Conservation (phyloP, 192 early-diverging fungal species). For the Coemansia sp. region DNA sequence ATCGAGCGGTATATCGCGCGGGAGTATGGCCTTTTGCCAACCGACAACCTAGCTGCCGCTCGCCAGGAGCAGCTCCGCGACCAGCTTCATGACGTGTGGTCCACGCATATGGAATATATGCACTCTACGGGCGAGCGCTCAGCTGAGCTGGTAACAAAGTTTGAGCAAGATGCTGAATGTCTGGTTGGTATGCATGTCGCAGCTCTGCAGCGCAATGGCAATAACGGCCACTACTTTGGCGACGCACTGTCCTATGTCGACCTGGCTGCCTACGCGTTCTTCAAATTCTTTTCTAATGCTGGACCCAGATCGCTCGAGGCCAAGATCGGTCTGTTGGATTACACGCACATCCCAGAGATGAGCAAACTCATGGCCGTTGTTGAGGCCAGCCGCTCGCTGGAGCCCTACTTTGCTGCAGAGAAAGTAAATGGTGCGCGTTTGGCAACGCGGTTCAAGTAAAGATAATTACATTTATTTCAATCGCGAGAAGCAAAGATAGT, state of each 20-base stretch:
- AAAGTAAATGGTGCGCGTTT: neutral
- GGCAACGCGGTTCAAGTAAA: conserved; percentile 15
- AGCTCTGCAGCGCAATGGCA: conserved; percentile 53
- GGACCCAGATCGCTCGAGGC: conserved; percentile 4
- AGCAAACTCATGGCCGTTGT: conserved; percentile 33
- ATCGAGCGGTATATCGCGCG: conserved; percentile 58
- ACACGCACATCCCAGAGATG: conserved; percentile 24
- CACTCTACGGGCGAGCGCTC: conserved; percentile 1
- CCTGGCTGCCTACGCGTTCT: conserved; percentile 26
- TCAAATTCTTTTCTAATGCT: conserved; percentile 16
- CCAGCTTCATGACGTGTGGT: conserved; percentile 11
- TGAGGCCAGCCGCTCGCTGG: conserved; percentile 11
- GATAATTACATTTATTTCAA: neutral
- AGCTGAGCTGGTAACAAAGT: neutral
- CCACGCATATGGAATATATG: conserved; percentile 7
- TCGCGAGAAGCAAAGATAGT: neutral
- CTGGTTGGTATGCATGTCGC: conserved; percentile 1
- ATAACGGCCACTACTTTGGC: conserved; percentile 57
- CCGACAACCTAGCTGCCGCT: conserved; percentile 30
- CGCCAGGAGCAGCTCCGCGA: conserved; percentile 28
- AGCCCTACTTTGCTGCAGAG: neutral
- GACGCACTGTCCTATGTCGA: conserved; percentile 50
- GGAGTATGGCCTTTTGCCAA: conserved; percentile 51
- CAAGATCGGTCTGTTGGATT: neutral
- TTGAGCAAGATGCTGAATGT: neutral